Evolutionary conservation across 495 filamentous ascomycete species (phyloP), one percentile per base, ranked within the genome.

Genomic region (Beverwykella pulmonaria): DNA sequence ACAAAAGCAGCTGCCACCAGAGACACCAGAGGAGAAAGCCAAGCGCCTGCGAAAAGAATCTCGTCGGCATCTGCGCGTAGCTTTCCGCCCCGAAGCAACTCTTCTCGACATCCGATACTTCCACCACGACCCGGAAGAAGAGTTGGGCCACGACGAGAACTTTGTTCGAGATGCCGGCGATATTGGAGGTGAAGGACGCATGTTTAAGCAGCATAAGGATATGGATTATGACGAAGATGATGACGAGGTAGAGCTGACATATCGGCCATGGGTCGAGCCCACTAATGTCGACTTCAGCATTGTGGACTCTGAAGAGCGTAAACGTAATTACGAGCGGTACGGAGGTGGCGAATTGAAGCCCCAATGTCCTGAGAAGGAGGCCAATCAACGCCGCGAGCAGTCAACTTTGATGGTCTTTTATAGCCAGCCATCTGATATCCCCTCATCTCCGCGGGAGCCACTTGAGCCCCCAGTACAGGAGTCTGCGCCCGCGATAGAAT

Each of bases 391-490:
- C 54, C 86, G 90, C 9, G 93, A 96, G 75, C 79, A 81, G 22
- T 87, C 81, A n/a, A 92, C 90, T 25, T 83, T 96, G 32, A 92
- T 95, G 86, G 90, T 88, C 5, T 85, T 92, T 63, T 94, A 96
- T 71, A 84, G 88, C 1, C 86, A 86, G 56, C 75, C 78, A 34
- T 83, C 83, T 7, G 92, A 96, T 70, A 88, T 95, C 63, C 93
- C 93, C 4, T 79, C 86, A 0, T 86, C 88, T 0, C 89, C 93
- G 1, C 85, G 87, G 59, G 93, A 95, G 56, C 91, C 92, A 2
- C 75, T 81, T 15, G 76, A 82, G 41, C 72, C 71, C 9, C 67
- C 65, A 41, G 55, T 75, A 17, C 79, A 76, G 22, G 71, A 76
- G 12, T 71, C 77, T 4, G 32, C 26, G 0, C 63, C 56, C 4